Evolutionary conservation across 768 basidiomycete species (phyloP).

Genomic region (Boletus pseudopeckii): DNA sequence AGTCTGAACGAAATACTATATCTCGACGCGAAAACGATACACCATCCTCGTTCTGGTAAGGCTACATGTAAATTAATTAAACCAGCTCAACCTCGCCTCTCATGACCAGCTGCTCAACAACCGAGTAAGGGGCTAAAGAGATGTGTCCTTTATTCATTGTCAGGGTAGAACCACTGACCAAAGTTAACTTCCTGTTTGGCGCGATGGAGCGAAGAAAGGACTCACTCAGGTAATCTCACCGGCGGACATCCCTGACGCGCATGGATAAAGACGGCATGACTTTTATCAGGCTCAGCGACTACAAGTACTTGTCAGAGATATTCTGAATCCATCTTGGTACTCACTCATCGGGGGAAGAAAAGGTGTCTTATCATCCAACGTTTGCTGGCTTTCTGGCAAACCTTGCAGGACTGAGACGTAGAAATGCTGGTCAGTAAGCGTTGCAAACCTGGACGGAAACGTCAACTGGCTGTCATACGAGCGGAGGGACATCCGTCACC

Average conservation of each 20-base stretch:
- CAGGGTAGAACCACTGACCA: conserved; percentile 59
- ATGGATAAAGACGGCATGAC: conserved; percentile 76
- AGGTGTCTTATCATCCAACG: conserved; percentile 68
- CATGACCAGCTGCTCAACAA: conserved; percentile 69
- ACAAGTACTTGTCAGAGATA: conserved; percentile 10
- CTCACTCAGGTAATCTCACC: conserved; percentile 67
- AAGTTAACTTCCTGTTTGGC: neutral
- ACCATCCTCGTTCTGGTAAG: conserved; percentile 7
- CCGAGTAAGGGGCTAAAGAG: conserved; percentile 70
- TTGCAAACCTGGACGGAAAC: conserved; percentile 56
- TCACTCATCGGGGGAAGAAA: conserved; percentile 75
- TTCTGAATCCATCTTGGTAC: conserved; percentile 21
- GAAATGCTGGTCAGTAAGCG: conserved; percentile 74
- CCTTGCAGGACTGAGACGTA: conserved; percentile 77
- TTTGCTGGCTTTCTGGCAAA: conserved; percentile 72
- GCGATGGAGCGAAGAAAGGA: conserved; percentile 1
- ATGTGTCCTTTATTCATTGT: conserved; percentile 81
- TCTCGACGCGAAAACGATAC: conserved; percentile 12
- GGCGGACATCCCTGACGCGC: conserved; percentile 69
- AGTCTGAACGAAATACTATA: conserved; percentile 1
- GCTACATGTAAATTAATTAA: conserved; percentile 35
- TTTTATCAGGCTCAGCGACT: conserved; percentile 80
- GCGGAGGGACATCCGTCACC: conserved; percentile 39
- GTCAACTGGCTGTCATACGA: neutral
- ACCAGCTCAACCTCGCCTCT: conserved; percentile 77